phyloP scores from a whole-genome alignment of 495 filamentous ascomycete genomes.

The Hypoxylon cercidicola region DNA sequence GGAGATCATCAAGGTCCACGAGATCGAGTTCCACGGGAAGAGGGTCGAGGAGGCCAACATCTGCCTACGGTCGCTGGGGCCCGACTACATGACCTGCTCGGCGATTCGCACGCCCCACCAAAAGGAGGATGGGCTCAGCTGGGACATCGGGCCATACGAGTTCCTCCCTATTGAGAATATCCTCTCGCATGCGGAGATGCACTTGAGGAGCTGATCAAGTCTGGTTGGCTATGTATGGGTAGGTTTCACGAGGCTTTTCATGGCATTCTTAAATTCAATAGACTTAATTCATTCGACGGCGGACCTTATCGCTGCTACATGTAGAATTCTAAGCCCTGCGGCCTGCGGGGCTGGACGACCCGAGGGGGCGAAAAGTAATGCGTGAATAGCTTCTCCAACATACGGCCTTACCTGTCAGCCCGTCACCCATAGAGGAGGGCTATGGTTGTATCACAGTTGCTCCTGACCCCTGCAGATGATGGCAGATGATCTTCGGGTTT shows the following conservation, averaged over 20 bases:
- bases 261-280: too few species aligned
- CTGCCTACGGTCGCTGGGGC: slow-evolving; percentile 51
- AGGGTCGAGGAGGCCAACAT: slow-evolving; percentile 58
- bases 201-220: too few species aligned
- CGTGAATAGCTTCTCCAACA: neutral
- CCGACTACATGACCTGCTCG: slow-evolving; percentile 60
- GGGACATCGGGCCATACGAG: slow-evolving; percentile 52
- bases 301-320: too few species aligned
- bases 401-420: too few species aligned
- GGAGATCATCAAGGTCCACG: slow-evolving; percentile 45
- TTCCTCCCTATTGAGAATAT: slow-evolving; percentile 53
- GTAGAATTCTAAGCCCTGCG: too few species aligned
- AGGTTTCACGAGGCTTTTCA: too few species aligned
- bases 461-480: slow-evolving; percentile 30
- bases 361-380: too few species aligned
- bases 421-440: slow-evolving; percentile 9
- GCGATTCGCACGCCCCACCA: slow-evolving; percentile 54
- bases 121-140: slow-evolving; percentile 50
- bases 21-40: slow-evolving; percentile 52
- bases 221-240: too few species aligned
- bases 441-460: slow-evolving; percentile 26
- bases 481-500: slow-evolving; percentile 30
- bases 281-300: too few species aligned
- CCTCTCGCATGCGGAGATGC: slow-evolving; percentile 49
- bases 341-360: too few species aligned